phyloP scores from a whole-genome alignment of 345 rosid genomes.

The Rhizophora mangle region DNA sequence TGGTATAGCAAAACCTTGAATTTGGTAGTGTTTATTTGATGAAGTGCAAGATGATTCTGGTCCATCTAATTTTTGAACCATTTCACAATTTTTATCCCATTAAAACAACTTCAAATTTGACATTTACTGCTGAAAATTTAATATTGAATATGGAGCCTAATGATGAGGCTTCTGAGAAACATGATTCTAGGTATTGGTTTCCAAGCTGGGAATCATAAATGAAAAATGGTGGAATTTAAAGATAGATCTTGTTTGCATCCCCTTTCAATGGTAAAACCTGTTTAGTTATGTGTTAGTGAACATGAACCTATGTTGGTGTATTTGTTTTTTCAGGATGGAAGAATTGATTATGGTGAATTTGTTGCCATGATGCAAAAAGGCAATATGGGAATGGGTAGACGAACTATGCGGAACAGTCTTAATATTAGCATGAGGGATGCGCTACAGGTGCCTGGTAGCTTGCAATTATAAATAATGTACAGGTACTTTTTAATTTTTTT shows the following conservation, averaged over 20 bases:
- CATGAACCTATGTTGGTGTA: not conserved
- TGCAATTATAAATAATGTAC: constrained; percentile 16
- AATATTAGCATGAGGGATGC: constrained; percentile 94
- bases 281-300: not conserved
- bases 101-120: not conserved
- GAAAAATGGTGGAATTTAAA: not conserved
- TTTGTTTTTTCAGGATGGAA: constrained; percentile 71
- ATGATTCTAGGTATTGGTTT: too few relatives aligned
- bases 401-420: constrained; percentile 94
- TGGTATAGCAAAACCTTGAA: not conserved
- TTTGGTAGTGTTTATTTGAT: not conserved
- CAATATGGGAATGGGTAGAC: constrained; percentile 87
- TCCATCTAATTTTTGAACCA: not conserved
- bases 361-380: constrained; percentile 99
- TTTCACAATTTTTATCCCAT: not conserved
- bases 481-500: constrained; percentile 26
- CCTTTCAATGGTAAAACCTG: not conserved
- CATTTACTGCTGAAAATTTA: too few relatives aligned
- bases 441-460: constrained; percentile 41
- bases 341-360: constrained; percentile 94
- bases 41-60: not conserved
- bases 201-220: not conserved
- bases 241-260: not conserved
- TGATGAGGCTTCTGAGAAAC: not conserved
- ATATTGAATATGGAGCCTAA: not conserved